Conservation (phyloP, 192 early-diverging fungal genomes). For the Backusella mclennaniae region DNA sequence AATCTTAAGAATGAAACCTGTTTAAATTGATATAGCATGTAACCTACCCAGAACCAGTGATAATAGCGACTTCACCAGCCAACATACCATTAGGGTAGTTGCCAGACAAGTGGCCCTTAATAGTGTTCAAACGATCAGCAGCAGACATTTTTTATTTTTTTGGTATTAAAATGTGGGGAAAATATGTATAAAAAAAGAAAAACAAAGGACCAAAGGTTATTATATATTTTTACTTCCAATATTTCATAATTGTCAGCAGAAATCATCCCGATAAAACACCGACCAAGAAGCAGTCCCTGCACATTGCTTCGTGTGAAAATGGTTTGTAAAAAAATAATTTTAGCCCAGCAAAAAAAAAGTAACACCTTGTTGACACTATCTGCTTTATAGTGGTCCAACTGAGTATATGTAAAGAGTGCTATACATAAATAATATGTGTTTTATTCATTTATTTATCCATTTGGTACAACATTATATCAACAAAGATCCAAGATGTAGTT, state of each 20-base stretch:
- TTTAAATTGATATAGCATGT: conserved; percentile 14
- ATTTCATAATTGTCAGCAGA: conserved; percentile 6
- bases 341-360: not conserved
- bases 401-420: not conserved
- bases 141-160: conserved; percentile 30
- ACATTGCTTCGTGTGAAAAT: not conserved
- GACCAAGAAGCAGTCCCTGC: not conserved
- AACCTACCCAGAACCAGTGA: conserved; percentile 63
- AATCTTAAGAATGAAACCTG: not conserved
- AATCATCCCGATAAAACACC: not conserved
- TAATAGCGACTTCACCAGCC: conserved; percentile 58
- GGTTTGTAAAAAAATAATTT: not conserved
- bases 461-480: not conserved
- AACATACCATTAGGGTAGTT: conserved; percentile 51
- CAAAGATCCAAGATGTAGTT: not conserved
- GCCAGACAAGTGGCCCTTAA: conserved; percentile 44
- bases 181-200: not conserved
- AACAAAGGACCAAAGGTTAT: not conserved
- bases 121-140: conserved; percentile 36
- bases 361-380: not conserved
- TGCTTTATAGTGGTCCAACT: not conserved
- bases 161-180: not conserved
- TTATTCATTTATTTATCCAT: not conserved
- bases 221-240: not conserved
- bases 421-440: not conserved